Percentiles rank a stretch among this genome's conserved stretches.
Evolutionary conservation across 208 protist species (phyloP).

Genomic region (Trypanosoma avium): DNA sequence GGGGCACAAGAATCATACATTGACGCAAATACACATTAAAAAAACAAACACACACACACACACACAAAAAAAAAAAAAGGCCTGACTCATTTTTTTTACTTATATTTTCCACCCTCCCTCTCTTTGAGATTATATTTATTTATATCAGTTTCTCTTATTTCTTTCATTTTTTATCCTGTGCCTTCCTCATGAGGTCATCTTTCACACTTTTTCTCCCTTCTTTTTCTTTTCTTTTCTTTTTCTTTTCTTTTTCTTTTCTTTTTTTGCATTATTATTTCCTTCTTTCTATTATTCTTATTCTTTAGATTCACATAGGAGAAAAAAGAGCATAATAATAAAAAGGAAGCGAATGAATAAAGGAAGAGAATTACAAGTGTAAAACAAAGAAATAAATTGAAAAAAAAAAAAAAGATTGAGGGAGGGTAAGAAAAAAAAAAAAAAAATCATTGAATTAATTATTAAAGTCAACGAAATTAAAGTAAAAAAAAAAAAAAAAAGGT

Average conservation of each 20-base stretch:
- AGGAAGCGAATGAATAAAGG: neutral
- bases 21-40: neutral
- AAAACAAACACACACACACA: no score
- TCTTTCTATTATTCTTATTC: conserved; percentile 6
- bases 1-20: no score
- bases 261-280: neutral
- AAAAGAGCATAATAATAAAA: neutral
- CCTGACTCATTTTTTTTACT: no score
- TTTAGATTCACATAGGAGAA: neutral
- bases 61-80: no score
- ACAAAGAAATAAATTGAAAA: neutral
- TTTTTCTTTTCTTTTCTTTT: neutral
- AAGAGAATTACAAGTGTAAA: neutral
- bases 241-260: neutral
- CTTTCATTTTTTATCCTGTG: neutral
- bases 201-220: neutral
- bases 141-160: neutral
- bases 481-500: neutral
- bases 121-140: neutral
- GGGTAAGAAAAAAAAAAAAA: neutral
- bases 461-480: no score
- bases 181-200: neutral
- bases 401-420: neutral
- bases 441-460: no score
- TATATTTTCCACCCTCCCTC: neutral